phyloP scores from a whole-genome alignment of 2,329 filamentous ascomycete genomes.

The Pezizomycotina sp. region DNA sequence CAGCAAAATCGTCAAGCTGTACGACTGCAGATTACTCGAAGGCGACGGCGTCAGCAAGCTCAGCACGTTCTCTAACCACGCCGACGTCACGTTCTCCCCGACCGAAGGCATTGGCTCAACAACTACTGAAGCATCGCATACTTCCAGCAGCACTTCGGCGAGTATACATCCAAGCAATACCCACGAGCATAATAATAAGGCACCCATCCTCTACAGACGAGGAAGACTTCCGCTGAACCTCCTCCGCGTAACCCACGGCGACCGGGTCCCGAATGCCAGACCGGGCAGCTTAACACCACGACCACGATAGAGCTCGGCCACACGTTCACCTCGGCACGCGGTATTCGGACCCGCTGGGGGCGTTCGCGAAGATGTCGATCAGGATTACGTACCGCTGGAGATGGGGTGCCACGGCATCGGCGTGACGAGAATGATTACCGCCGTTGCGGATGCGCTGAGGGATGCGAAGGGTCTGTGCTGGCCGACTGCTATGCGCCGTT shows the following conservation, averaged over 20 bases:
- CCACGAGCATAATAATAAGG: slow-evolving; percentile 4
- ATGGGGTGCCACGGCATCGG: slow-evolving; percentile 98
- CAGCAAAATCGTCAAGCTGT: slow-evolving; percentile 15
- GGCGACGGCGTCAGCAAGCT: slow-evolving; percentile 14
- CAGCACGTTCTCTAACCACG: slow-evolving; percentile 16
- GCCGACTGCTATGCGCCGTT: slow-evolving; percentile 80
- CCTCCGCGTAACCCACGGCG: slow-evolving; percentile 47
- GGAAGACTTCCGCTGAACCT: slow-evolving; percentile 41
- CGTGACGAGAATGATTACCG: slow-evolving; percentile 74
- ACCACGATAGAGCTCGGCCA: slow-evolving; percentile 81
- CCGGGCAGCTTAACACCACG: slow-evolving; percentile 46
- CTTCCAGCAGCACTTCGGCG: slow-evolving; percentile 17
- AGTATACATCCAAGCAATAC: slow-evolving; percentile 1
- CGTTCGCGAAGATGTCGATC: slow-evolving; percentile 19
- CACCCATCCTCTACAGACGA: slow-evolving; percentile 23
- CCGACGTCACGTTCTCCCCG: slow-evolving; percentile 12
- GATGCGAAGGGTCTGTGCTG: slow-evolving; percentile 67
- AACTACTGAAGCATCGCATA: slow-evolving; percentile 11
- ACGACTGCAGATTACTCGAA: slow-evolving; percentile 14
- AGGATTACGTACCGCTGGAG: slow-evolving; percentile 43
- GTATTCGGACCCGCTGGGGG: slow-evolving; percentile 56
- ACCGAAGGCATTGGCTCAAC: too few species aligned
- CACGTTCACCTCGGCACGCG: slow-evolving; percentile 83
- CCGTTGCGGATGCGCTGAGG: slow-evolving; percentile 58
- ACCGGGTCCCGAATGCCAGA: slow-evolving; percentile 55